Evolutionary conservation across 139 green algal species (phyloP), one percentile per base, ranked within the genome.

Genomic region (Chlamydomonas sp.): DNA sequence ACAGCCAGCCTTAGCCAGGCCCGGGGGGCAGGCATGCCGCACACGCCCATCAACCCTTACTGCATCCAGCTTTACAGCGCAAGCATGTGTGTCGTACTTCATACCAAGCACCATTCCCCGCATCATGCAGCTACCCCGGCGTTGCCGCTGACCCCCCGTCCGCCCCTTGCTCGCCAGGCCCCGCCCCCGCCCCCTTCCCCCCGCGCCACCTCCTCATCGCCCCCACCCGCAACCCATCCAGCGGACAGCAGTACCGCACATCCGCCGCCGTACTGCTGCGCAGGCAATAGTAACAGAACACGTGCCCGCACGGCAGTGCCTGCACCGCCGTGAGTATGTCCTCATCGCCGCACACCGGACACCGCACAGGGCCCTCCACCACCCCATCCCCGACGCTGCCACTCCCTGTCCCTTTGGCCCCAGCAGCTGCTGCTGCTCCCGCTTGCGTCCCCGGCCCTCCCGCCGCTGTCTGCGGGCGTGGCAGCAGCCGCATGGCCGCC

Each of bases 201-300:
- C 67, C 67, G 14, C 4, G 9, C 72, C 4, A 10, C 72, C 83
- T 72, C 61, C 83, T 14, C 83, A 87, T 80, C 7, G 83, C 83
- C 83, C 73, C 83, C 62, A 95, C 91, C 3, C 85, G 74, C 58
- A 85, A 20, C 1, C 89, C 90, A 69, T 94, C 91, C 8, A 90
- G 8, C 3, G 91, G 91, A 76, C 93, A 95, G 16, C 5, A 8
- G 77, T 89, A 95, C 8, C 49, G 64, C 59, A 61, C 6, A 62
- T 94, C 91, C n/a, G 90, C 91, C n/a, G 93, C 74, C 17, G 85
- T 93, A 73, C 92, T 78, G 16, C 88, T 79, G 0, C 92, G 72
- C 67, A 98, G 85, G 90, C 97, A 99, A 81, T 97, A 99, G 92
- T 99, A 99, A 86, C 97, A 99, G 88, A 96, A 98, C 2, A 88